Conservation (phyloP, 2,329 filamentous ascomycete genomes). For the Pseudogymnoascus sp. region DNA sequence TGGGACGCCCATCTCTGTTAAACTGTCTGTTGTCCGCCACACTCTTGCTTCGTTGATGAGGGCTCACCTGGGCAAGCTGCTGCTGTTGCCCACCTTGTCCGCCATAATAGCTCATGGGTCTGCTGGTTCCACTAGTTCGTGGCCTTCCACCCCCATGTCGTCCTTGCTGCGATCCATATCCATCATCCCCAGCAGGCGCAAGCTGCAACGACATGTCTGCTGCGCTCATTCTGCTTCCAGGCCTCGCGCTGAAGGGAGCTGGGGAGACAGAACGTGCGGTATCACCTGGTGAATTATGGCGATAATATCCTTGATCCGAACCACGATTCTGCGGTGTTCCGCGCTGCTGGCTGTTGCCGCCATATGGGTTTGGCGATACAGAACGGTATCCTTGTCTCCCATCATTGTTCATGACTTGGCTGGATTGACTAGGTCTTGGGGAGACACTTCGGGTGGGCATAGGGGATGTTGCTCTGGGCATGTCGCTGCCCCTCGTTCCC, state of each 20-base stretch:
- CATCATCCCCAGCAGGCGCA: conserved; percentile 43
- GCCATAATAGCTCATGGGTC: conserved; percentile 47
- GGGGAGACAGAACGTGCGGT: conserved; percentile 39
- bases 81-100: conserved; percentile 28
- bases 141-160: conserved; percentile 41
- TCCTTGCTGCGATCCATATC: conserved; percentile 49
- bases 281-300: conserved; percentile 39
- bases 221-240: conserved; percentile 36
- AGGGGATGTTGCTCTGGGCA: conserved; percentile 57
- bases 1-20: conserved; percentile 76
- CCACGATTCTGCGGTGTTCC: conserved; percentile 33
- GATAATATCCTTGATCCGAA: conserved; percentile 43
- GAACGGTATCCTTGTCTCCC: conserved; percentile 38
- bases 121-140: conserved; percentile 36
- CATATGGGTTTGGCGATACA: conserved; percentile 58
- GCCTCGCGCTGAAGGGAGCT: conserved; percentile 36
- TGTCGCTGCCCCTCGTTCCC: conserved; percentile 49
- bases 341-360: conserved; percentile 23
- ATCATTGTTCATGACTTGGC: conserved; percentile 36
- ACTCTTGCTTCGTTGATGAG: conserved; percentile 63
- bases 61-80: conserved; percentile 3
- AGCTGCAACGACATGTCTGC: conserved; percentile 66
- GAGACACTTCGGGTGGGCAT: conserved; percentile 55
- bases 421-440: conserved; percentile 44
- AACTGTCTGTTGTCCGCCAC: conserved; percentile 74